Evolutionary conservation across 768 basidiomycete genomes (phyloP), one percentile per base, ranked within the genome.

Genomic region (Amanita rubescens): DNA sequence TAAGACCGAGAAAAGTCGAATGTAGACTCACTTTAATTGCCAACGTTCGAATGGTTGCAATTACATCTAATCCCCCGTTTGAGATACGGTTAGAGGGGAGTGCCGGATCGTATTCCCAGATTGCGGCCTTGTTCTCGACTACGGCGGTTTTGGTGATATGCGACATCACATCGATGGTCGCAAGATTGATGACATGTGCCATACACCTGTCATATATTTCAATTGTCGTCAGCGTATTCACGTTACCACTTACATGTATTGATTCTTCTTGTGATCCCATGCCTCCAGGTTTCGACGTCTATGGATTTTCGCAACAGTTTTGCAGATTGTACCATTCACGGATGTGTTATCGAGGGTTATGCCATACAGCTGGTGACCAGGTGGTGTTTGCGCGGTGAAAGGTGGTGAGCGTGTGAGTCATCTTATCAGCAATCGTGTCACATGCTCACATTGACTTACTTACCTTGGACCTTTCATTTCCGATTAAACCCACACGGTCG

Each of bases 41-140:
- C 0, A 69, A 53, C 0, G 65, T 71, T 1, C 58, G 51, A 2
- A 70, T 59, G 0, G 64, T 54, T 0, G 68, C 62, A 33, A 72
- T 62, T 1, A 68, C 65, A 55, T 71, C 62, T 0, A 70, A 55
- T 0, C 59, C 64, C 15, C 61, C 59, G 5, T 57, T 58, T 12
- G 62, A 55, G 5, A 71, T 59, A 11, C 55, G 49, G 46, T 70
- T 70, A 22, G 54, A 51, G 2, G 45, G 14, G 2, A 57, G 34
- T 0, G 20, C 14, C 0, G 68, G 69, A 24, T 72, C 63, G 51
- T 66, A 70, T n/a, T 68, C 65, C 69, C 67, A 72, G 11, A 72
- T 71, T 0, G 67, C 65, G 0, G 55, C 59, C 9, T 58, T 49
- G 0, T 55, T 69, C 38, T 68, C 63, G 1, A 69, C 49, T 0